Evolutionary conservation across 2,329 filamentous ascomycete species (phyloP), one percentile per base, ranked within the genome.

Genomic region (Calycina herbarum): DNA sequence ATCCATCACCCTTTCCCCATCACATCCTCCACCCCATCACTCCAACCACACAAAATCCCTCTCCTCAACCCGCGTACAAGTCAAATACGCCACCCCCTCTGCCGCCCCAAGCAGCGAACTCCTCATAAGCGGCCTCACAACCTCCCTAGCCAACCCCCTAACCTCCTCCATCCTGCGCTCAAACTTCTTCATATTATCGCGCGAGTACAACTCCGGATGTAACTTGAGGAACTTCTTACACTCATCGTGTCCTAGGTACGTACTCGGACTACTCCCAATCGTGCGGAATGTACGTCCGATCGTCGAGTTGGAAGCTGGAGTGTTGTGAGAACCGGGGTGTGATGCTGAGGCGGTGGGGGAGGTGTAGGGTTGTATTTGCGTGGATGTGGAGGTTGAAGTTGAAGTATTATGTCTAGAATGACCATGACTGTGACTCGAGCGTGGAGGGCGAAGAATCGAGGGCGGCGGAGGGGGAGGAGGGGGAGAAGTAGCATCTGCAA

Each of bases 221-320:
- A 94, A 81, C 76, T 96, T 96, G 62, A 97, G 83, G 73, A 97
- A 97, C 27, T 87, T 87, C 78, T 97, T 97, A 76, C 94, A 90
- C 70, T 97, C 94, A 70, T 97, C 93, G 76, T 94, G 93, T 1
- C 82, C 78, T 5, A 98, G 85, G 75, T 95, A 97, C 0, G 84
- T 82, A 10, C 83, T 77, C 0, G 86, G 80, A 3, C 81, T 81
- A 2, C 85, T 80, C 38, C 93, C 93, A 8, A 97, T 82, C 1
- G 90, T 84, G 54, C 92, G 87, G 77, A 94, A 97, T 1, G 94
- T 86, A 57, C 90, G 86, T 3, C 93, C 93, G 1, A 87, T 77
- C 17, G 86, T 83, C 1, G 86, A 84, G 45, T 88, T 80, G 1
- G 81, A 81, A 48, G 78, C 67, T 79, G 80, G 68, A 48, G 58